Evolutionary conservation across 23 red algal species (phyloP).

Genomic region (Gracilaria domingensis): DNA sequence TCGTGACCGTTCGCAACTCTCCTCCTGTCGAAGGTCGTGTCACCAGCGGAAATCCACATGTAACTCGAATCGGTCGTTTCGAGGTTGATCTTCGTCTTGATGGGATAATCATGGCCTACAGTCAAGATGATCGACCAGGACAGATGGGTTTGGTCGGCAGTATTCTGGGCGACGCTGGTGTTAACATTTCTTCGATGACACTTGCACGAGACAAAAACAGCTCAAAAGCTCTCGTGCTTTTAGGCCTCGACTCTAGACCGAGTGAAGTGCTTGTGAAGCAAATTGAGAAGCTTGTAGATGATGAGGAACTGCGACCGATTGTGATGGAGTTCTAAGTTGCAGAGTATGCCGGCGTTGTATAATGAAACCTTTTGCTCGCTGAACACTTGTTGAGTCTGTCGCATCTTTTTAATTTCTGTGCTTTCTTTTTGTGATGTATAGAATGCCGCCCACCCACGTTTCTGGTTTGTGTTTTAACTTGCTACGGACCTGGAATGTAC

Average conservation of each 20-base stretch:
- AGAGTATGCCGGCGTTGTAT: not conserved
- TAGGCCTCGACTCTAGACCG: slow-evolving; percentile 86
- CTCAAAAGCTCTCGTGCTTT: slow-evolving; percentile 84
- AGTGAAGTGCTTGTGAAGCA: slow-evolving; percentile 62
- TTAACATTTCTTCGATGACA: slow-evolving; percentile 98
- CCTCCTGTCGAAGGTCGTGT: slow-evolving; percentile 85
- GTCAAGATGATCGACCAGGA: slow-evolving; percentile 91
- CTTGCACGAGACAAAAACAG: slow-evolving; percentile 78
- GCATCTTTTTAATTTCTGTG: not conserved
- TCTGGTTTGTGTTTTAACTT: not conserved
- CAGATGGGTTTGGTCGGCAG: slow-evolving; percentile 92
- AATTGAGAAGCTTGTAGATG: slow-evolving; percentile 68
- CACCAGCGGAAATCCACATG: slow-evolving; percentile 76
- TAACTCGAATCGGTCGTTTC: slow-evolving; percentile 93
- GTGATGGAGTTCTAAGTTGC: slow-evolving; percentile 78
- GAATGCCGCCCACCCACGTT: not conserved
- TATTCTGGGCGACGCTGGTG: slow-evolving; percentile 84
- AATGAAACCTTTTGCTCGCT: not conserved
- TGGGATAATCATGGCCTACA: slow-evolving; percentile 88
- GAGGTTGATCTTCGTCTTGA: slow-evolving; percentile 88
- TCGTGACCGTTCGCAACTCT: slow-evolving; percentile 73
- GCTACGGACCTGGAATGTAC: not conserved
- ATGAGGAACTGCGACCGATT: slow-evolving; percentile 66
- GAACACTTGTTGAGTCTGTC: not conserved
- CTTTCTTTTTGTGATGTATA: slow-evolving; percentile 1